Percentiles rank a stretch among this genome's conserved stretches.
These are phyloP conservation scores for Yarrowia divulgata DNA, from an alignment of 805 yeast species.

Conservation along the genomic window DNA sequence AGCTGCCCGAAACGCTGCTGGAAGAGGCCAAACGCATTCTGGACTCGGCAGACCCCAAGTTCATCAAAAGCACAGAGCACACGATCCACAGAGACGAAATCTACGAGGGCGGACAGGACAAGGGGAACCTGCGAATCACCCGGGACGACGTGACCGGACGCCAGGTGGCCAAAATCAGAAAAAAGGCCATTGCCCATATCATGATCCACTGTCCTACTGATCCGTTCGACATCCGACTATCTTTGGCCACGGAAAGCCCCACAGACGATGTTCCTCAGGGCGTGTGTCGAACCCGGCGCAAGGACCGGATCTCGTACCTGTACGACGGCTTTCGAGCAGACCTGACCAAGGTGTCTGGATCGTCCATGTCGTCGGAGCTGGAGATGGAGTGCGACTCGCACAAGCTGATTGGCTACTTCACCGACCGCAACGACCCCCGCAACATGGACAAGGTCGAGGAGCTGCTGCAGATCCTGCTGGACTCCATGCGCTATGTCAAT, in stretches of 20 bases:
- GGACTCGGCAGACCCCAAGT: slow-evolving; percentile 30
- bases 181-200: slow-evolving; percentile 24
- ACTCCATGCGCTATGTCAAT: slow-evolving; percentile 25
- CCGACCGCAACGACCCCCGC: slow-evolving; percentile 5
- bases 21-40: slow-evolving; percentile 32
- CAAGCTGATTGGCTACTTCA: slow-evolving; percentile 31
- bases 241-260: slow-evolving; percentile 17
- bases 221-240: slow-evolving; percentile 15
- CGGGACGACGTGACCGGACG: slow-evolving; percentile 43
- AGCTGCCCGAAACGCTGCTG: slow-evolving; percentile 43
- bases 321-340: slow-evolving; percentile 35
- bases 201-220: slow-evolving; percentile 36
- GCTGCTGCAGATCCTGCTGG: slow-evolving; percentile 35
- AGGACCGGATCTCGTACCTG: slow-evolving; percentile 21
- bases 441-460: slow-evolving; percentile 37
- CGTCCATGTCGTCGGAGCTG: slow-evolving; percentile 12
- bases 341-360: slow-evolving; percentile 46
- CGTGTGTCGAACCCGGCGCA: slow-evolving; percentile 17
- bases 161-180: slow-evolving; percentile 42
- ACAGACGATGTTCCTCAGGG: slow-evolving; percentile 16
- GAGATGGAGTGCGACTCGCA: slow-evolving; percentile 23
- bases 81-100: slow-evolving; percentile 35
- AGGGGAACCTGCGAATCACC: slow-evolving; percentile 45
- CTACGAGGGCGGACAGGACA: slow-evolving; percentile 25
- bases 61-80: slow-evolving; percentile 29